These are phyloP conservation scores for Austroboletus olivaceoglutinosus DNA, from an alignment of 1,284 basidiomycete species.

Conservation along the genomic window DNA sequence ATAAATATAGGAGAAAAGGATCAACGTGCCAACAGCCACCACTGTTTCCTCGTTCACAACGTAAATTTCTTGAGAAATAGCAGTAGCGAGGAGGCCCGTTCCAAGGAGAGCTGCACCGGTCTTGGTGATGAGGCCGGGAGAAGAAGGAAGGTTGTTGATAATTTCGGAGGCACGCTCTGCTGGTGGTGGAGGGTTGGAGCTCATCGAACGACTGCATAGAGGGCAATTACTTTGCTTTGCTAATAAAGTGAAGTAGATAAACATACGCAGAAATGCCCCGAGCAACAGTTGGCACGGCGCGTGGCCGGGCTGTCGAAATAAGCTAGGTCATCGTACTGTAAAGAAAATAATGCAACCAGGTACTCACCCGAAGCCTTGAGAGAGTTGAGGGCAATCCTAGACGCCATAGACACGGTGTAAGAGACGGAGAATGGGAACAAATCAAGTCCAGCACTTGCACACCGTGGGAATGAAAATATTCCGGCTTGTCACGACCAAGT, in stretches of 20 bases:
- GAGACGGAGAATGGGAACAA: slow-evolving; percentile 28
- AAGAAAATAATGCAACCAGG: not conserved
- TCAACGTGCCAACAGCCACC: slow-evolving; percentile 78
- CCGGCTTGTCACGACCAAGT: slow-evolving; percentile 43
- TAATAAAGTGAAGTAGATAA: slow-evolving; percentile 7
- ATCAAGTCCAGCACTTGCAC: slow-evolving; percentile 2
- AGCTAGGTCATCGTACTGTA: not conserved
- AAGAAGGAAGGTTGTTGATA: slow-evolving; percentile 90
- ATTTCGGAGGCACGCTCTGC: slow-evolving; percentile 88
- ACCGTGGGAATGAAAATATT: slow-evolving; percentile 41
- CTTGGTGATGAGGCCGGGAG: slow-evolving; percentile 88
- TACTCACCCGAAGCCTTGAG: slow-evolving; percentile 59
- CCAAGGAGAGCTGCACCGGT: slow-evolving; percentile 91
- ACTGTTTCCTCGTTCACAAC: slow-evolving; percentile 96
- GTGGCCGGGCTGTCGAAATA: slow-evolving; percentile 49
- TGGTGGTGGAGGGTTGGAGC: slow-evolving; percentile 67
- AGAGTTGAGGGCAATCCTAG: slow-evolving; percentile 66
- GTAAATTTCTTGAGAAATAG: slow-evolving; percentile 97
- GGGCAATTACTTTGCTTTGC: slow-evolving; percentile 10
- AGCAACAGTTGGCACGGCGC: slow-evolving; percentile 52
- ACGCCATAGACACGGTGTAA: slow-evolving; percentile 49
- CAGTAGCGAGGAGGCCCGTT: slow-evolving; percentile 86
- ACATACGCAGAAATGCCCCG: slow-evolving; percentile 59
- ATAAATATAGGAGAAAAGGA: slow-evolving; percentile 85
- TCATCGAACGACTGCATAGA: slow-evolving; percentile 59